Evolutionary conservation across 352 stramenopile species (phyloP).

Genomic region (Phytopythium ostracodes): DNA sequence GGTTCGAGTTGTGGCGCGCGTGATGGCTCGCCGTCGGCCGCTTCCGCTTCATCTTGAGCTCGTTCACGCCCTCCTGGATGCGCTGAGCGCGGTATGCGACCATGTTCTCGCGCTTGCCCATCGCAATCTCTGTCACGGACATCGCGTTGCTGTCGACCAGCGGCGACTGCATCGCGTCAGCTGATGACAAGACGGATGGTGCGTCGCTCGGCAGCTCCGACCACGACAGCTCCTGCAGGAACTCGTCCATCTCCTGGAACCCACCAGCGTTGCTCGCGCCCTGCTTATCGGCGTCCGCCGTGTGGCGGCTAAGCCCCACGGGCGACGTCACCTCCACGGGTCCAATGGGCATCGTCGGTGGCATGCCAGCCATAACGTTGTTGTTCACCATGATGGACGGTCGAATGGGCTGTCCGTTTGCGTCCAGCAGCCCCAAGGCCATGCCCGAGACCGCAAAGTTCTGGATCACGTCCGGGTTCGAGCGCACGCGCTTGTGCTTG

Average conservation of each 20-base stretch:
- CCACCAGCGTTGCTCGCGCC: neutral
- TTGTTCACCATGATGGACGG: slow-evolving; percentile 16
- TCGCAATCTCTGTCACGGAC: slow-evolving; percentile 1
- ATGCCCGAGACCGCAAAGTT: slow-evolving; percentile 16
- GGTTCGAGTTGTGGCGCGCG: slow-evolving; percentile 67
- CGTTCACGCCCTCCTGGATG: slow-evolving; percentile 60
- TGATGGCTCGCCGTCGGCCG: slow-evolving; percentile 43
- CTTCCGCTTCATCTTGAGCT: slow-evolving; percentile 82
- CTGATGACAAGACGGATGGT: slow-evolving; percentile 6
- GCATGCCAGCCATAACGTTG: neutral
- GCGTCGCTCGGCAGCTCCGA: slow-evolving; percentile 25
- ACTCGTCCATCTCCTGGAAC: slow-evolving; percentile 57
- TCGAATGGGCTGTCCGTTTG: slow-evolving; percentile 18
- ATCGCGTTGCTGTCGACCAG: slow-evolving; percentile 1
- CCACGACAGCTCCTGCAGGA: slow-evolving; percentile 42
- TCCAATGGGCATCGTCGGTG: slow-evolving; percentile 20
- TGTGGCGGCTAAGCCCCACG: slow-evolving; percentile 15
- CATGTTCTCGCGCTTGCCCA: slow-evolving; percentile 12
- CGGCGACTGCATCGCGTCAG: slow-evolving; percentile 10
- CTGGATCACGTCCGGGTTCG: slow-evolving; percentile 51
- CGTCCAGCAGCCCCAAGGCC: neutral
- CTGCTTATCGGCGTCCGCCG: slow-evolving; percentile 7
- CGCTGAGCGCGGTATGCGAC: slow-evolving; percentile 56
- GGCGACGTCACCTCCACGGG: slow-evolving; percentile 25
- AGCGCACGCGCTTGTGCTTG: slow-evolving; percentile 59